phyloP scores from a whole-genome alignment of 495 filamentous ascomycete genomes.

The Podospora pseudopauciseta region DNA sequence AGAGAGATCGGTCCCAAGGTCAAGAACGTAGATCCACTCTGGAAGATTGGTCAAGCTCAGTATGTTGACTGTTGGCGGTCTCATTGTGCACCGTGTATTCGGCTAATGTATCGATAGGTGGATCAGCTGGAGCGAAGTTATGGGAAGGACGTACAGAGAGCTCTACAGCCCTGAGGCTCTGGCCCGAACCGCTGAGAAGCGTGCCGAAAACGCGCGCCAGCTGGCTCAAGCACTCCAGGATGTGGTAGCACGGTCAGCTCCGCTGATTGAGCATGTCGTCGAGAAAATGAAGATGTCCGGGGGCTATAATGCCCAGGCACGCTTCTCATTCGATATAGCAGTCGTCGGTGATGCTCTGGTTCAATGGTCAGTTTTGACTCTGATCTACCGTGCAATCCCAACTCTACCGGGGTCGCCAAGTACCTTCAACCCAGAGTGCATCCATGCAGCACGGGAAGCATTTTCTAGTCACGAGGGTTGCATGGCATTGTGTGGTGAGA shows the following conservation, averaged over 20 bases:
- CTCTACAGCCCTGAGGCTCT: conserved; percentile 61
- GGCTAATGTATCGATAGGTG: neutral
- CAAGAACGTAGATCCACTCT: conserved; percentile 30
- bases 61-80: conserved; percentile 20
- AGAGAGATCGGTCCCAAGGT: conserved; percentile 29
- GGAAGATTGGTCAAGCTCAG: conserved; percentile 36
- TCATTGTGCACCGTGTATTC: neutral
- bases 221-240: conserved; percentile 17
- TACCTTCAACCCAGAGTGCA: conserved; percentile 57
- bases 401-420: conserved; percentile 38
- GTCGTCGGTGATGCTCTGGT: conserved; percentile 54
- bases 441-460: conserved; percentile 55
- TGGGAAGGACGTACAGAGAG: conserved; percentile 55
- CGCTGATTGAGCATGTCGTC: conserved; percentile 14
- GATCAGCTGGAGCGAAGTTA: conserved; percentile 35
- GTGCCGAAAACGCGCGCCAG: conserved; percentile 37
- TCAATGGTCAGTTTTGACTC: conserved; percentile 50
- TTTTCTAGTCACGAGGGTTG: conserved; percentile 52
- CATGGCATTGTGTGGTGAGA: conserved; percentile 48
- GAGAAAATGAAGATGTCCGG: conserved; percentile 15
- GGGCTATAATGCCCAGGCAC: conserved; percentile 18
- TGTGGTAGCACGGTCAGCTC: conserved; percentile 7
- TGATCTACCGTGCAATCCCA: conserved; percentile 63
- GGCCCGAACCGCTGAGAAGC: conserved; percentile 43
- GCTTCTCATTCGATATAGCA: conserved; percentile 44